Base-by-base conservation (phyloP, 164 flowering plant genomes). In the Pachysandra terminalis region DNA sequence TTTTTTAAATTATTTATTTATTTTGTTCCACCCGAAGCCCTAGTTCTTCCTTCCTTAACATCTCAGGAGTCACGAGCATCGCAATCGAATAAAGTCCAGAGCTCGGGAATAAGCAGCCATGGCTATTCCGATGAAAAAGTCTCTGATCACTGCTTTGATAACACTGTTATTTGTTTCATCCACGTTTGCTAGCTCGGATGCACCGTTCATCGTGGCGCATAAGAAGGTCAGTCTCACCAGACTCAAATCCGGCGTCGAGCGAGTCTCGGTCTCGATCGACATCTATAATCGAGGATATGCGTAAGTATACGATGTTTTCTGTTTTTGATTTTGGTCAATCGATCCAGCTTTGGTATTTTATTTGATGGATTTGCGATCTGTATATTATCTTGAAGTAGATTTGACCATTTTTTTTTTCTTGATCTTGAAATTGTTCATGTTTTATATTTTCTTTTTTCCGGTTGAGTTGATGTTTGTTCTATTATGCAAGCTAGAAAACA, bases 221-320 rank as follows among this genome's bases (percentile, higher is more conserved):
- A 94, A 94, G 93, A 94, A 94, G 80, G 93, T 89, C 56, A 65
- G 83, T 45, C 86, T 90, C 65, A 81, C 73, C 73, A 74, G 88
- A 63, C 89, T 88, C 81, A 90, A 88, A 69, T 79, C 96, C 64
- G 98, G 96, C 61, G 74, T 79, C 68, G 97, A 94, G 57, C 86
- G 86, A 52, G 85, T 94, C 78, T 76, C 87, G 55, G 96, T 94
- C 73, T 70, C 97, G 67, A 84, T 94, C 74, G 96, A 94, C 71
- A 79, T 94, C 77, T 91, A 88, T 86, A 94, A 90, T 24, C 85
- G 81, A 73, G 98, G 98, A 85, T 79, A 87, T 27, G 81, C 86
- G 98, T 93, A 82, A 7, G 79, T 69, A 9, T 48, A 23, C 32
- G n/a, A 53, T 0, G 5, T 15, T 65, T 22, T 6, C 24, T 2